Conservation (phyloP, 345 rosid species). For the Gossypium arboreum region DNA sequence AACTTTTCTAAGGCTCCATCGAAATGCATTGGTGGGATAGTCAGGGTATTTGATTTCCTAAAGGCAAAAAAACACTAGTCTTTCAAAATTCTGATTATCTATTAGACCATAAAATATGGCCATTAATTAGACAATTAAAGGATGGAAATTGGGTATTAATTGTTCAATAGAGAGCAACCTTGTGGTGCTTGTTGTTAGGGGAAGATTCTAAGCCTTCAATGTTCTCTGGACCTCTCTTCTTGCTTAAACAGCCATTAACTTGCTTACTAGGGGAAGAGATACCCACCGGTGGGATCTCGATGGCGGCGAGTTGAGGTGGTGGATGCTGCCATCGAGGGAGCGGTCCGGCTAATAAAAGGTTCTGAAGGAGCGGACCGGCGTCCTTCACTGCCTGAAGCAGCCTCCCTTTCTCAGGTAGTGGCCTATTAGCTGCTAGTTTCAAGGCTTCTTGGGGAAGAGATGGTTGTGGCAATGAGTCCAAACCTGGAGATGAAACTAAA, state of each 20-base stretch:
- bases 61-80: slow-evolving; percentile 11
- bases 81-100: slow-evolving; percentile 16
- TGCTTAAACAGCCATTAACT: slow-evolving; percentile 16
- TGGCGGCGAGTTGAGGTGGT: slow-evolving; percentile 53
- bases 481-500: slow-evolving; percentile 3
- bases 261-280: slow-evolving; percentile 37
- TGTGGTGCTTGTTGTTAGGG: slow-evolving; percentile 26
- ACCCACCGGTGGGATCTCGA: slow-evolving; percentile 61
- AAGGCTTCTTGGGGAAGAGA: slow-evolving; percentile 17
- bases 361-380: slow-evolving; percentile 67
- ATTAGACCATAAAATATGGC: no score
- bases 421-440: slow-evolving; percentile 37
- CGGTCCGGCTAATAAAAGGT: slow-evolving; percentile 65
- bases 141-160: not conserved
- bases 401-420: slow-evolving; percentile 61
- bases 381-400: slow-evolving; percentile 64
- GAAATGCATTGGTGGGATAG: slow-evolving; percentile 20
- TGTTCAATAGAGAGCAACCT: slow-evolving; percentile 21
- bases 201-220: slow-evolving; percentile 31
- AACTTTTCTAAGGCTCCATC: slow-evolving; percentile 8
- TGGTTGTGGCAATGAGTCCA: not conserved
- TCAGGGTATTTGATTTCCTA: slow-evolving; percentile 22
- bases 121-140: not conserved
- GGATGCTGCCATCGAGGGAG: slow-evolving; percentile 84
- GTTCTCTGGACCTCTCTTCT: slow-evolving; percentile 35